Conservation (phyloP, 2,329 filamentous ascomycete species). For the Xylaria sp. region DNA sequence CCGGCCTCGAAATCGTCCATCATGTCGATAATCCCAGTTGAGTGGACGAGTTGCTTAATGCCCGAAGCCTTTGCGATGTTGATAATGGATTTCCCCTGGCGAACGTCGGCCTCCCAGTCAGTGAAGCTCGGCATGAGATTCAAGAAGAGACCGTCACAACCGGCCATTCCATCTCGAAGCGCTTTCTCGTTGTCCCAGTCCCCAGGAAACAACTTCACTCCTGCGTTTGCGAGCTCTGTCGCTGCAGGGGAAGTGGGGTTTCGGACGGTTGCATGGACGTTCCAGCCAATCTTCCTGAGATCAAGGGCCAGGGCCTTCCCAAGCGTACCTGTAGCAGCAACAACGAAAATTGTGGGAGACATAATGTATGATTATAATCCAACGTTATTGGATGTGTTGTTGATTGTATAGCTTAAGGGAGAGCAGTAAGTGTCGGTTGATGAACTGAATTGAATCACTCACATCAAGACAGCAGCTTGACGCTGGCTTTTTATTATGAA, state of each 20-base stretch:
- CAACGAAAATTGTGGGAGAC: conserved; percentile 39
- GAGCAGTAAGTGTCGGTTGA: not conserved
- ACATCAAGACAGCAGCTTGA: not conserved
- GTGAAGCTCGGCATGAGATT: conserved; percentile 30
- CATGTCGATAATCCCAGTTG: conserved; percentile 8
- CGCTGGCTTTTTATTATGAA: not conserved
- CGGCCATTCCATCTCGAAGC: conserved; percentile 30
- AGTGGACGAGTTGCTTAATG: conserved; percentile 38
- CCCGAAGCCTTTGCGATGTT: conserved; percentile 38
- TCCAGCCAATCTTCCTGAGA: conserved; percentile 34
- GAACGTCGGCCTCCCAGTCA: conserved; percentile 21
- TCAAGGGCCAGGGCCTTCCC: conserved; percentile 37
- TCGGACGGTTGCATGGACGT: conserved; percentile 36
- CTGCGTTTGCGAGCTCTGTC: conserved; percentile 22
- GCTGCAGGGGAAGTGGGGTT: conserved; percentile 30
- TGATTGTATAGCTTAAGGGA: not conserved
- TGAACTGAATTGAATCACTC: not conserved
- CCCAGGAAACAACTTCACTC: conserved; percentile 37
- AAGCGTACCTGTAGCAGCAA: conserved; percentile 37
- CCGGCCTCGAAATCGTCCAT: not conserved
- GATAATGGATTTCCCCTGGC: conserved; percentile 35
- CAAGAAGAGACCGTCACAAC: conserved; percentile 40
- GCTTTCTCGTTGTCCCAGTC: conserved; percentile 39
- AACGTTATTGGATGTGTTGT: not conserved
- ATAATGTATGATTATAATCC: conserved; percentile 1